Evolutionary conservation across 305 asterid species (phyloP).

Genomic region (Stenogyne calaminthoides): DNA sequence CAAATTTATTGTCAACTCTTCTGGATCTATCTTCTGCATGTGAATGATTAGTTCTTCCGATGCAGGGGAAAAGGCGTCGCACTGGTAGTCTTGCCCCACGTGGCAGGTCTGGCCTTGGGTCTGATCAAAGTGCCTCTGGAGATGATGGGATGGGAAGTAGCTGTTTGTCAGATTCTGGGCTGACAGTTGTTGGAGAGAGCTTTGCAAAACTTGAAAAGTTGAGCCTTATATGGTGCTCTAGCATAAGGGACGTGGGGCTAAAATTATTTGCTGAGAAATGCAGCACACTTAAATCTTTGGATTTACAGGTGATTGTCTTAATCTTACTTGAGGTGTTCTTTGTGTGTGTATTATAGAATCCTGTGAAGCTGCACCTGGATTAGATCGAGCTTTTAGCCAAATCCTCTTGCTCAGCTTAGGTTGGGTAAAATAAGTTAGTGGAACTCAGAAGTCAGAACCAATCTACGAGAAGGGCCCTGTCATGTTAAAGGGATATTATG

Average conservation of each 20-base stretch:
- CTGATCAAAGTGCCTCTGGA: slow-evolving; percentile 45
- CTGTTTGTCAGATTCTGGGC: slow-evolving; percentile 77
- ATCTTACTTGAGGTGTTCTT: slow-evolving; percentile 8
- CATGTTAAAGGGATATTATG: slow-evolving; percentile 14
- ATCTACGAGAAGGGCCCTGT: background rate
- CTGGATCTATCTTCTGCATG: slow-evolving; percentile 14
- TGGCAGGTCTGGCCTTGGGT: slow-evolving; percentile 39
- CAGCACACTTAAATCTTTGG: slow-evolving; percentile 63
- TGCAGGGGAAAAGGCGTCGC: slow-evolving; percentile 64
- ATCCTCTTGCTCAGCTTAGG: background rate
- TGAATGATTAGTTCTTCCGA: slow-evolving; percentile 8
- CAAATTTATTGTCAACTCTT: slow-evolving; percentile 4
- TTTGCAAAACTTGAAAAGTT: slow-evolving; percentile 75
- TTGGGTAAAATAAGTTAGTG: slow-evolving; percentile 5
- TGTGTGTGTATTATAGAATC: background rate
- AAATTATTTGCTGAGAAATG: slow-evolving; percentile 69
- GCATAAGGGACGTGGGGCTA: slow-evolving; percentile 69
- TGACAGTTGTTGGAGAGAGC: slow-evolving; percentile 65
- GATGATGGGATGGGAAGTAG: slow-evolving; percentile 44
- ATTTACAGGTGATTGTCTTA: slow-evolving; percentile 71
- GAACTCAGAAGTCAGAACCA: background rate
- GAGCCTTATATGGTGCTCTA: slow-evolving; percentile 91
- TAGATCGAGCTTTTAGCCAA: slow-evolving; percentile 13
- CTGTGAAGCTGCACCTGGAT: slow-evolving; percentile 20
- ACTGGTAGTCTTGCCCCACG: slow-evolving; percentile 36